A percentile compares a stretch with the other conserved stretches of the same genome.
These are phyloP conservation scores for Yamadazyma kanchanaburiensis DNA, from an alignment of 1,139 yeast species.

Conservation along the genomic window DNA sequence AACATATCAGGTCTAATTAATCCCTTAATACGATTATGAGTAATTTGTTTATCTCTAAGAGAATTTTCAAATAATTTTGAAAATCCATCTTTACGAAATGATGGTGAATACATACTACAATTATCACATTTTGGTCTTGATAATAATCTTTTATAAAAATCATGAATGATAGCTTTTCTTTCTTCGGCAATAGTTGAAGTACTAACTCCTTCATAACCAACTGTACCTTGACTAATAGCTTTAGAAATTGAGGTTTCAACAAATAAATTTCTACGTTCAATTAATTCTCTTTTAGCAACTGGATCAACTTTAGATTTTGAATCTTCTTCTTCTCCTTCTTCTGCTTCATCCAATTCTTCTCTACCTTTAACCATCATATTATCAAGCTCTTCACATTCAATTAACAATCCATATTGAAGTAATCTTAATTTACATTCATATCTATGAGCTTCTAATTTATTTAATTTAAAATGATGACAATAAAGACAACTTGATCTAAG, in stretches of 20 bases:
- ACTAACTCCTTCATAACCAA: slow-evolving; percentile 61
- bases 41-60: slow-evolving; percentile 72
- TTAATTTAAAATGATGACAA: slow-evolving; percentile 82
- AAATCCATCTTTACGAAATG: slow-evolving; percentile 92
- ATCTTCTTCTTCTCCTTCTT: slow-evolving; percentile 30
- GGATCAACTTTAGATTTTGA: slow-evolving; percentile 28
- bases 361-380: slow-evolving; percentile 46
- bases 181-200: slow-evolving; percentile 88
- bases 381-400: slow-evolving; percentile 75
- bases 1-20: slow-evolving; percentile 70
- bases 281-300: slow-evolving; percentile 45
- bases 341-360: slow-evolving; percentile 33
- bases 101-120: slow-evolving; percentile 93
- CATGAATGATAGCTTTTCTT: slow-evolving; percentile 72
- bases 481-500: slow-evolving; percentile 84
- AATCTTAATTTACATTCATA: slow-evolving; percentile 75
- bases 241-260: slow-evolving; percentile 67
- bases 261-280: slow-evolving; percentile 60
- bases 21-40: slow-evolving; percentile 82
- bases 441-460: slow-evolving; percentile 65
- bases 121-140: slow-evolving; percentile 88
- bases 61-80: slow-evolving; percentile 89
- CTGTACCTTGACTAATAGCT: slow-evolving; percentile 78
- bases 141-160: slow-evolving; percentile 69
- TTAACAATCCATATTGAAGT: slow-evolving; percentile 82